These are phyloP conservation scores for Pleurotus sapidus DNA, from an alignment of 768 basidiomycete genomes.

Conservation along the genomic window DNA sequence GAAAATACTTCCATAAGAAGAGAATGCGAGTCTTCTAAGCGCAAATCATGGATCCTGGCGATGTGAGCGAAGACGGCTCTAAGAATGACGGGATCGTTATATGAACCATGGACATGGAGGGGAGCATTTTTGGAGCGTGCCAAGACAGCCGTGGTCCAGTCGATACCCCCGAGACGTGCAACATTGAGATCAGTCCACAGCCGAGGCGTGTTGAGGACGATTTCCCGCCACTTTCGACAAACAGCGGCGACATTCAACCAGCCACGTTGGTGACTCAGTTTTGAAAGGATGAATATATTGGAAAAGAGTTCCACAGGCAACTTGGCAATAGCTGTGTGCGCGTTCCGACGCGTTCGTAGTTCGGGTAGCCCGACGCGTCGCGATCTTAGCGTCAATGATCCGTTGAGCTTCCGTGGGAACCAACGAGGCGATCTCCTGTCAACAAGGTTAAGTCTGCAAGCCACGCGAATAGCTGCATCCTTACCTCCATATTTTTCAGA, in stretches of 20 bases:
- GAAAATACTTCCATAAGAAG: neutral
- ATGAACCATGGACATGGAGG: neutral
- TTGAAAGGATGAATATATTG: constrained; percentile 39
- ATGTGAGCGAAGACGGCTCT: neutral
- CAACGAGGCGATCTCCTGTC: too few species aligned
- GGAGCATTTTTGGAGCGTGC: neutral
- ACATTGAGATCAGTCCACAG: neutral
- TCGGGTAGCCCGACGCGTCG: neutral
- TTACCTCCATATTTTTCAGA: too few species aligned
- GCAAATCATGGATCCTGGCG: neutral
- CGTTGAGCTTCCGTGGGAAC: neutral
- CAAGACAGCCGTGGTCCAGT: neutral
- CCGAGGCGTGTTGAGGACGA: neutral
- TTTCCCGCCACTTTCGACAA: neutral
- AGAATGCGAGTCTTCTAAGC: neutral
- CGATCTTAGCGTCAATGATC: neutral
- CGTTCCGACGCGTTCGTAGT: neutral
- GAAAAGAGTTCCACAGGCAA: constrained; percentile 59
- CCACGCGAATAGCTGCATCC: too few species aligned
- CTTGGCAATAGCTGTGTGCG: constrained; percentile 28
- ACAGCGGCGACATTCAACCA: constrained; percentile 7
- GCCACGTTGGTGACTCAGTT: too few species aligned
- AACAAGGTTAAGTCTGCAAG: too few species aligned
- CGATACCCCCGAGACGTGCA: neutral
- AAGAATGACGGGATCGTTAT: neutral